Conservation (phyloP, 257 asterid species). For the Ocimum tenuiflorum region DNA sequence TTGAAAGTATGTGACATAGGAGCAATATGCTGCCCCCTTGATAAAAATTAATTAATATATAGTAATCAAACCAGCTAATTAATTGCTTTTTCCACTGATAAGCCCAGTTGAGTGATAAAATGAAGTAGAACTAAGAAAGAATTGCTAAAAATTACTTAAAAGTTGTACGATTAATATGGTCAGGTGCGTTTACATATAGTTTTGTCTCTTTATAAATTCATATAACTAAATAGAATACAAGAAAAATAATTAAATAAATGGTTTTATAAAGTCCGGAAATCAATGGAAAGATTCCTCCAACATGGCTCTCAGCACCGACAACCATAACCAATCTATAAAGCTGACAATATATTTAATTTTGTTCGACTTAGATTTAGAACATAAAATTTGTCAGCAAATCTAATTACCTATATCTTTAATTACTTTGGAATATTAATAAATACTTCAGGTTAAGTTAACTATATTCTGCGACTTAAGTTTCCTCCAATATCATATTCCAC, state of each 20-base stretch:
- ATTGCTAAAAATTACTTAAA: too few species aligned
- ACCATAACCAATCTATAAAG: constrained; percentile 23
- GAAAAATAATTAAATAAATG: neutral
- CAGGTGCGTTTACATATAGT: neutral
- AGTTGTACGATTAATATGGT: neutral
- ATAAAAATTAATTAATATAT: too few species aligned
- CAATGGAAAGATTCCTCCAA: constrained; percentile 27
- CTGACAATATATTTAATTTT: constrained; percentile 3
- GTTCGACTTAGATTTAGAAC: neutral
- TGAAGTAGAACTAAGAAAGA: too few species aligned
- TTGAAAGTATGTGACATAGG: too few species aligned
- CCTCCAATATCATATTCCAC: neutral
- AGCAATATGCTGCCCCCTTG: too few species aligned
- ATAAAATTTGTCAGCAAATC: neutral
- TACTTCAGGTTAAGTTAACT: too few species aligned
- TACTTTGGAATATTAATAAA: too few species aligned
- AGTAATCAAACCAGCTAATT: too few species aligned
- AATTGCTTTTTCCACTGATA: too few species aligned
- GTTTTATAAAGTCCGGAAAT: neutral
- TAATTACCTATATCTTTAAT: neutral
- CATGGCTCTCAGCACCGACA: constrained; percentile 24
- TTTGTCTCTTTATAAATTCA: neutral
- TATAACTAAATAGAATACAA: neutral
- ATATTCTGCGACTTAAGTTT: too few species aligned
- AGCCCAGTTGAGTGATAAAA: too few species aligned